Evolutionary conservation across 192 early-diverging fungal species (phyloP).

Genomic region (Spizellomyces punctatus): DNA sequence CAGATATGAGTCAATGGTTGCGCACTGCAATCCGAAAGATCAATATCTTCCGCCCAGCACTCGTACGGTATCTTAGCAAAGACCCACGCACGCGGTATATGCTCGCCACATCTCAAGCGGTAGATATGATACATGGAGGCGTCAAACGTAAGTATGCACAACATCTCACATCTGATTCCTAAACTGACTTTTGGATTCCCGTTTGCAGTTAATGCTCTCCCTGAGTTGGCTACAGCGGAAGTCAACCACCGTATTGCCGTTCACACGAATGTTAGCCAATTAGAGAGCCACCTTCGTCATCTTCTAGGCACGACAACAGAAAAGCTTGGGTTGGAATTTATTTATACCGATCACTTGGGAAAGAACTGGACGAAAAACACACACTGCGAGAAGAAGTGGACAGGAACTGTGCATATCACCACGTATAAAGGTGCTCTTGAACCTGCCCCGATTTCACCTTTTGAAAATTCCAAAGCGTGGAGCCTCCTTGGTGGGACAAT

Average conservation of each 20-base stretch:
- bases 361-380: background rate
- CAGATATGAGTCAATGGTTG: constrained; percentile 24
- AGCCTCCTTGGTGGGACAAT: constrained; percentile 41
- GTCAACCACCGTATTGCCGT: constrained; percentile 47
- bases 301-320: constrained; percentile 18
- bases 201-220: constrained; percentile 43
- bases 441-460: constrained; percentile 33
- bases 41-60: constrained; percentile 5
- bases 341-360: background rate
- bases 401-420: background rate
- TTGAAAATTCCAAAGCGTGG: constrained; percentile 19
- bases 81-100: constrained; percentile 15
- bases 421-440: constrained; percentile 33
- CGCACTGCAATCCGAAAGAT: constrained; percentile 21
- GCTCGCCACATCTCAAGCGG: constrained; percentile 48
- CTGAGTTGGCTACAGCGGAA: constrained; percentile 29
- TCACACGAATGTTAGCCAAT: constrained; percentile 16
- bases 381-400: background rate
- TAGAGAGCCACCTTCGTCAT: constrained; percentile 13
- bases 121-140: constrained; percentile 49
- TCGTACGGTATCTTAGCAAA: constrained; percentile 18
- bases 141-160: constrained; percentile 32
- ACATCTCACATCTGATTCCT: background rate
- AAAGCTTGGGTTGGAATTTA: constrained; percentile 20
- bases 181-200: background rate